Conservation (phyloP, 768 basidiomycete genomes). For the Hericium erinaceus region DNA sequence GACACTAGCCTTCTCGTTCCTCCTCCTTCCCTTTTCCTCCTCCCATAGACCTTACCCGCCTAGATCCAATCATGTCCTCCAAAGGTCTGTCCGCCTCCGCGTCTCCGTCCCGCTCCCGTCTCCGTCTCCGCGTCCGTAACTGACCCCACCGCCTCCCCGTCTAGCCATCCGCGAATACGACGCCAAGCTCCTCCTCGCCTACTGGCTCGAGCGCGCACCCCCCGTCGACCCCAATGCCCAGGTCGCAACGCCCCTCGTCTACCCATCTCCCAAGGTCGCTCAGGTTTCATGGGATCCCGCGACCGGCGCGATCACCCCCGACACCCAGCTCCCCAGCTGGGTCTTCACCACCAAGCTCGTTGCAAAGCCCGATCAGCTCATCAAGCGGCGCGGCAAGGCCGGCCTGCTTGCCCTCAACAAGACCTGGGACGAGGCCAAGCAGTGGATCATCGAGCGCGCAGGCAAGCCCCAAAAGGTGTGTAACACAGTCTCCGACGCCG, state of each 20-base stretch:
- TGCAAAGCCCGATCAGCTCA: constrained; percentile 95
- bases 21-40: background rate
- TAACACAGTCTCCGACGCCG: background rate
- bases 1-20: background rate
- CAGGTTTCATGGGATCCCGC: constrained; percentile 77
- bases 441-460: constrained; percentile 82
- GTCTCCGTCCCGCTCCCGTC: background rate
- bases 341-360: constrained; percentile 83
- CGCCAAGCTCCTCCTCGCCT: constrained; percentile 93
- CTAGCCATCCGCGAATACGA: constrained; percentile 94
- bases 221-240: constrained; percentile 56
- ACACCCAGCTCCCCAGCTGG: constrained; percentile 64
- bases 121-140: constrained; percentile 4
- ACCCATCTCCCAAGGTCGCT: constrained; percentile 70
- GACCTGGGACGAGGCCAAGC: constrained; percentile 76
- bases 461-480: constrained; percentile 87
- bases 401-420: constrained; percentile 94
- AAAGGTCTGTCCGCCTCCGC: constrained; percentile 5
- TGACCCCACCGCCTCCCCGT: background rate
- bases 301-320: constrained; percentile 51
- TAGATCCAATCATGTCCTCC: constrained; percentile 10
- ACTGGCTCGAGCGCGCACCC: constrained; percentile 93
- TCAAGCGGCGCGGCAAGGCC: constrained; percentile 98
- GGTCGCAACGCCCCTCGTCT: constrained; percentile 48
- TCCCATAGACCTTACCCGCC: background rate